phyloP scores from a whole-genome alignment of 2,329 filamentous ascomycete genomes.

The Claviceps digitariae region DNA sequence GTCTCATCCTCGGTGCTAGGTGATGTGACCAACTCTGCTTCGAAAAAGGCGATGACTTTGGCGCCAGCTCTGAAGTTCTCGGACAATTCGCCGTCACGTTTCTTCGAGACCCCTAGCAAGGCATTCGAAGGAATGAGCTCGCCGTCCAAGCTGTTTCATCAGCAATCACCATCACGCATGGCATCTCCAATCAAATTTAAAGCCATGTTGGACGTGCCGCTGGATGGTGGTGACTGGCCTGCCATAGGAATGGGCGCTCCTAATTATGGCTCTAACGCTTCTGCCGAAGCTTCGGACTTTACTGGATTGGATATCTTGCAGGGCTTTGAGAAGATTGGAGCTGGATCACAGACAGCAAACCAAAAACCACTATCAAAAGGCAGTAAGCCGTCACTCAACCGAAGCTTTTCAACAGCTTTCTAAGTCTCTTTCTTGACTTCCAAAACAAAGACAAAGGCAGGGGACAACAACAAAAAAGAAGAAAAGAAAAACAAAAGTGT shows the following conservation, averaged over 20 bases:
- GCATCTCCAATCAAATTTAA: conserved; percentile 39
- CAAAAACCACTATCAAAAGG: conserved; percentile 15
- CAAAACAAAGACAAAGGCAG: conserved; percentile 4
- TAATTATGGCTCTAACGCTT: conserved; percentile 24
- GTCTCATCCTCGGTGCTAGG: conserved; percentile 47
- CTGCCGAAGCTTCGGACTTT: conserved; percentile 31
- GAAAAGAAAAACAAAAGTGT: not conserved
- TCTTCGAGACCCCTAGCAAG: conserved; percentile 44
- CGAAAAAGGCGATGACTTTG: conserved; percentile 37
- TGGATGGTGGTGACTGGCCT: conserved; percentile 28
- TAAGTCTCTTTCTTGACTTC: conserved; percentile 6
- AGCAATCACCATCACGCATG: conserved; percentile 20
- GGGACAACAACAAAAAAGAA: not conserved
- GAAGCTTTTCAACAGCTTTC: conserved; percentile 20
- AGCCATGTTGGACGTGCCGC: conserved; percentile 18
- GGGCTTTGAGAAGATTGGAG: conserved; percentile 63
- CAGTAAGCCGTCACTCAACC: conserved; percentile 16
- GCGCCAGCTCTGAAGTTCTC: conserved; percentile 37
- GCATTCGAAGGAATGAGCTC: conserved; percentile 40
- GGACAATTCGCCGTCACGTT: conserved; percentile 22
- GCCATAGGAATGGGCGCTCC: conserved; percentile 20
- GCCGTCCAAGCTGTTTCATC: conserved; percentile 36
- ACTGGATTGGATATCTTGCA: conserved; percentile 58
- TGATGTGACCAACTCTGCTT: conserved; percentile 41
- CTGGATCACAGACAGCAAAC: conserved; percentile 21